A percentile compares a stretch with the other conserved stretches of the same genome.
phyloP scores from a whole-genome alignment of 768 basidiomycete species.

The Mycena belliarum region DNA sequence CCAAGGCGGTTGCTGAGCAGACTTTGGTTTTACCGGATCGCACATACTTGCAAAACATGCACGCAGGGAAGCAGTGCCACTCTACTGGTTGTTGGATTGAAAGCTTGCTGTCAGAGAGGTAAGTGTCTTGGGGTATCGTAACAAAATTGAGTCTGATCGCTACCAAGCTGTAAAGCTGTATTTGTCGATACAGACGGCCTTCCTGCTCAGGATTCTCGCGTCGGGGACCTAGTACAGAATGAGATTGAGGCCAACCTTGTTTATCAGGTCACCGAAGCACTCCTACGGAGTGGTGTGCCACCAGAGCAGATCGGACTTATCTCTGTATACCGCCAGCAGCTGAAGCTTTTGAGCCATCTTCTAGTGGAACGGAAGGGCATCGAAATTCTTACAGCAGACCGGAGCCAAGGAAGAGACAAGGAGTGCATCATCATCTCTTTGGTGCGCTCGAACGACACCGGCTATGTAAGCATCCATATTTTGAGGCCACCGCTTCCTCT shows the following conservation, averaged over 20 bases:
- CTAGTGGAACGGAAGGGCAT: conserved; percentile 57
- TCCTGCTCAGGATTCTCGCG: conserved; percentile 76
- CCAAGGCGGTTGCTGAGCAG: conserved; percentile 63
- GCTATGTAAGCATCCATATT: conserved; percentile 54
- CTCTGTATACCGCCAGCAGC: conserved; percentile 92
- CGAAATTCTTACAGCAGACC: conserved; percentile 91
- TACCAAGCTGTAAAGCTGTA: conserved; percentile 73
- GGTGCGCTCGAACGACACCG: conserved; percentile 82
- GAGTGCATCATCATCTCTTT: conserved; percentile 92
- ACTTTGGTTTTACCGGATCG: conserved; percentile 54
- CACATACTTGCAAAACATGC: conserved; percentile 45
- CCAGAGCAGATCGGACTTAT: conserved; percentile 83
- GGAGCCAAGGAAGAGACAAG: conserved; percentile 93
- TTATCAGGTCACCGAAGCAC: conserved; percentile 64
- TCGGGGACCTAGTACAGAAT: conserved; percentile 92
- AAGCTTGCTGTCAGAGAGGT: conserved; percentile 65
- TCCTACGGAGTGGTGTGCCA: conserved; percentile 63
- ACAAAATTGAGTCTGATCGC: background rate
- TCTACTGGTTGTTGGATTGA: conserved; percentile 69
- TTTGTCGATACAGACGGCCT: conserved; percentile 92
- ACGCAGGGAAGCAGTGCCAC: conserved; percentile 34
- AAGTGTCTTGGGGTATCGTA: conserved; percentile 19
- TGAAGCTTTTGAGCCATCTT: conserved; percentile 79
- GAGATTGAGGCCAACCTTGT: conserved; percentile 72
- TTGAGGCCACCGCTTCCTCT: background rate